Evolutionary conservation across 345 rosid genomes (phyloP).

Genomic region (Aurinia saxatilis): DNA sequence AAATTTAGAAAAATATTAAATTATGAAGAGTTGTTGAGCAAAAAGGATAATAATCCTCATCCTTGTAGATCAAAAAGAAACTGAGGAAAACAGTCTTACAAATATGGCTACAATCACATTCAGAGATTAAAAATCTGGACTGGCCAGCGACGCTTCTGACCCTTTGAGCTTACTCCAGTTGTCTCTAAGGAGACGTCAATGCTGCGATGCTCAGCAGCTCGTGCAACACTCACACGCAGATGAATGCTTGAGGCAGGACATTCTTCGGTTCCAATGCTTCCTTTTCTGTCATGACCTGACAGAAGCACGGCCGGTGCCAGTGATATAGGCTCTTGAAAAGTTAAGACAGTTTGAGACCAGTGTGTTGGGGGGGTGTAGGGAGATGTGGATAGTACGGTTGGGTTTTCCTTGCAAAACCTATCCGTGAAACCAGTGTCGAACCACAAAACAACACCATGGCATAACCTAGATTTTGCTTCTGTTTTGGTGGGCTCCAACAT

Average conservation of each 20-base stretch:
- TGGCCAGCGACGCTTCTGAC: conserved; percentile 55
- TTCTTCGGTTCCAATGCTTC: conserved; percentile 43
- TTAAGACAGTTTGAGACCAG: conserved; percentile 86
- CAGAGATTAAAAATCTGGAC: conserved; percentile 73
- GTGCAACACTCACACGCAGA: conserved; percentile 78
- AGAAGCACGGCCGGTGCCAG: conserved; percentile 38
- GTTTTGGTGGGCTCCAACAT: conserved; percentile 17
- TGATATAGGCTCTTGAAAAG: conserved; percentile 75
- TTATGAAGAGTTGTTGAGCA: neutral
- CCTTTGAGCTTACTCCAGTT: conserved; percentile 38
- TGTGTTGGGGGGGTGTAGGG: conserved; percentile 80
- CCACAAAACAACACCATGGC: conserved; percentile 86
- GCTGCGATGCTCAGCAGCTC: conserved; percentile 68
- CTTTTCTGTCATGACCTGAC: conserved; percentile 25
- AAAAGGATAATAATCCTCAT: neutral
- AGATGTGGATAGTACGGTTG: conserved; percentile 73
- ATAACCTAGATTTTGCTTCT: conserved; percentile 27
- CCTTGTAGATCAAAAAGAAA: conserved; percentile 6
- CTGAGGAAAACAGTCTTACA: neutral
- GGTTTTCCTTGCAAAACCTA: conserved; percentile 85
- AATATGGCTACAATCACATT: conserved; percentile 12
- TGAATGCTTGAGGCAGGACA: conserved; percentile 58
- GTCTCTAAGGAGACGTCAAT: conserved; percentile 80
- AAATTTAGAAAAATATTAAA: neutral
- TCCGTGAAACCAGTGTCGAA: conserved; percentile 80